Percentiles rank a stretch among this genome's conserved stretches.
Evolutionary conservation across 2,329 filamentous ascomycete genomes (phyloP).

Genomic region (Microsporum audouinii): DNA sequence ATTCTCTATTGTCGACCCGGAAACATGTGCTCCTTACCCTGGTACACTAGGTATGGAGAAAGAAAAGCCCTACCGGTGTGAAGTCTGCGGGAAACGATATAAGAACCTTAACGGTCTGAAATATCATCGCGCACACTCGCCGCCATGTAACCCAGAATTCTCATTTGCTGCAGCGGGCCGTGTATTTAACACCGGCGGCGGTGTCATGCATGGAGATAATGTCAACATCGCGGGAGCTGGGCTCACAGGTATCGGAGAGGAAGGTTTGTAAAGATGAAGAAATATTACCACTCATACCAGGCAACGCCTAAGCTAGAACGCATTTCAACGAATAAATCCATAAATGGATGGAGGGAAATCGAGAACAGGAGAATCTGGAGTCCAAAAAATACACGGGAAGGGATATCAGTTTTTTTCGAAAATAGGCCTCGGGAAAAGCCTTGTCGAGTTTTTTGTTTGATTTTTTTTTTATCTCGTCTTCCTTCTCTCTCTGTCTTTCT

Average conservation of each 20-base stretch:
- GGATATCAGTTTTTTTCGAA: not conserved
- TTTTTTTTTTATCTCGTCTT: not conserved
- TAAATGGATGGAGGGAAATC: not conserved
- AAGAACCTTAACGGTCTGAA: constrained; percentile 98
- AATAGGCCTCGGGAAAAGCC: constrained; percentile 3
- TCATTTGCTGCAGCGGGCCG: constrained; percentile 42
- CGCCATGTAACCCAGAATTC: constrained; percentile 78
- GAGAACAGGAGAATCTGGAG: constrained; percentile 3
- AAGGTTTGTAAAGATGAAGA: constrained; percentile 12
- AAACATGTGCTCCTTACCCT: constrained; percentile 86
- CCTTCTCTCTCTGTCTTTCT: not conserved
- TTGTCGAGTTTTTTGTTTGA: constrained; percentile 1
- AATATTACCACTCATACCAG: not conserved
- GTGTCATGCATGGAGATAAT: constrained; percentile 38
- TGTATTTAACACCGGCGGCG: constrained; percentile 29
- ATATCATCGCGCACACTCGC: constrained; percentile 80
- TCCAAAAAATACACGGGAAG: not conserved
- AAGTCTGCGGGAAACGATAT: constrained; percentile 94
- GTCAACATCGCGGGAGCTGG: constrained; percentile 39
- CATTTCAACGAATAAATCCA: not conserved
- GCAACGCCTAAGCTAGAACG: not conserved
- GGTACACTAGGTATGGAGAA: constrained; percentile 99
- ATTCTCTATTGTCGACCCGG: constrained; percentile 94
- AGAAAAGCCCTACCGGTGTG: constrained; percentile 96
- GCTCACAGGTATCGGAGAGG: constrained; percentile 37